phyloP scores from a whole-genome alignment of 495 filamentous ascomycete species.

The Entonaema liquescens region DNA sequence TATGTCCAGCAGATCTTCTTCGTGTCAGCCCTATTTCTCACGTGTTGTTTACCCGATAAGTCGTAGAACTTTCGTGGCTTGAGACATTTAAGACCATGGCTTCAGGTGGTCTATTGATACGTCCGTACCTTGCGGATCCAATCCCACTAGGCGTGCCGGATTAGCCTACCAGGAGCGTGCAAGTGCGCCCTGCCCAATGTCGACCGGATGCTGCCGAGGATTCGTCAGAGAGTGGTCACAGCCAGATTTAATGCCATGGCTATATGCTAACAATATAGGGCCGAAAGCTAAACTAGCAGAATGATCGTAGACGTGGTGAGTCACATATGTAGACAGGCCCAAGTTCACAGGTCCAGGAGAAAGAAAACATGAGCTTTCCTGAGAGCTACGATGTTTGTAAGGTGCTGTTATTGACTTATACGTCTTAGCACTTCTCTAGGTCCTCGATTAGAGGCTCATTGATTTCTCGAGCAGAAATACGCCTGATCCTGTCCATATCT shows the following conservation, averaged over 20 bases:
- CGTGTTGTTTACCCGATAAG: slow-evolving; percentile 21
- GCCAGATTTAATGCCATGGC: slow-evolving; percentile 13
- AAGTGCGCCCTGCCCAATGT: slow-evolving; percentile 32
- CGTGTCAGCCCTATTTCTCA: slow-evolving; percentile 17
- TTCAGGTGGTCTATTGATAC: slow-evolving; percentile 44
- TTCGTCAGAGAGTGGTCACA: slow-evolving; percentile 17
- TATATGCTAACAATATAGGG: slow-evolving; percentile 15
- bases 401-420: too few relatives aligned
- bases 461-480: not conserved
- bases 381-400: not conserved
- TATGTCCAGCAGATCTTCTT: slow-evolving; percentile 2
- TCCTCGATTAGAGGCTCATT: not conserved
- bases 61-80: slow-evolving; percentile 20
- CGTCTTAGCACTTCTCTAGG: too few relatives aligned
- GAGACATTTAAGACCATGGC: slow-evolving; percentile 45
- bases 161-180: slow-evolving; percentile 29
- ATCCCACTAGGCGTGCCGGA: slow-evolving; percentile 30
- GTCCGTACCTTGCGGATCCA: slow-evolving; percentile 46
- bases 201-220: slow-evolving; percentile 43
- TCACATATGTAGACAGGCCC: slow-evolving; percentile 13
- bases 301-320: slow-evolving; percentile 7
- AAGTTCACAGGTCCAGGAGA: not conserved
- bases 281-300: slow-evolving; percentile 14
- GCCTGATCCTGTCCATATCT: slow-evolving; percentile 9
- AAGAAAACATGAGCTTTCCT: not conserved